A percentile compares a stretch with the other conserved stretches of the same genome.
Conservation (phyloP, 2,329 filamentous ascomycete species). For the Cucurbitaria berberidis region DNA sequence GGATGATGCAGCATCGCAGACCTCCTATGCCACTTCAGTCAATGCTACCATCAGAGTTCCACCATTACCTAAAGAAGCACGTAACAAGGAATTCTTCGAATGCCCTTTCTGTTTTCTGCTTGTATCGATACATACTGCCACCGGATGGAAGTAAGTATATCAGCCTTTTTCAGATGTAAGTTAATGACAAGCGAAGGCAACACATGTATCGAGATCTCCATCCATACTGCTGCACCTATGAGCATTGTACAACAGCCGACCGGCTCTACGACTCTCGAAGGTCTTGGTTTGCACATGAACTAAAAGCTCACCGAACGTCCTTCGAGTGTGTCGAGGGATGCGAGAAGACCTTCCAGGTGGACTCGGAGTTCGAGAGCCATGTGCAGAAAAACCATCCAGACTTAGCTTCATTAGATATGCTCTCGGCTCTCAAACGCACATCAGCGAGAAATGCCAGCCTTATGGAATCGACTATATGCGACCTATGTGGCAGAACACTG, state of each 20-base stretch:
- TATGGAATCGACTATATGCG: conserved; percentile 7
- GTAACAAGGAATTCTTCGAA: conserved; percentile 34
- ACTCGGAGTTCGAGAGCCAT: conserved; percentile 14
- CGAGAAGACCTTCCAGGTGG: conserved; percentile 2
- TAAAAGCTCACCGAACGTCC: conserved; percentile 21
- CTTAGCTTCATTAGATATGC: neutral
- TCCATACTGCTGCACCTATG: conserved; percentile 32
- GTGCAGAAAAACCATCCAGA: conserved; percentile 10
- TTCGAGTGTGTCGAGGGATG: conserved; percentile 32
- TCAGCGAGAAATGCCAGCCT: neutral
- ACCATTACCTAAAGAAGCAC: conserved; percentile 25
- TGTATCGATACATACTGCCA: conserved; percentile 19
- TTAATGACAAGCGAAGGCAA: conserved; percentile 11
- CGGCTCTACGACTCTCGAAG: conserved; percentile 28
- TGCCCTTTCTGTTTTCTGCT: conserved; percentile 42
- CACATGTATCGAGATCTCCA: conserved; percentile 35
- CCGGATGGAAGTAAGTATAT: conserved; percentile 28
- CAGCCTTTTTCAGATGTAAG: neutral
- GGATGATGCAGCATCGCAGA: conserved; percentile 31
- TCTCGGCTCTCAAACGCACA: conserved; percentile 5
- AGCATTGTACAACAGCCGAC: conserved; percentile 25
- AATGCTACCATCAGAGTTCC: conserved; percentile 30
- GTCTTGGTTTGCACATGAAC: conserved; percentile 32
- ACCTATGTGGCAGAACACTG: conserved; percentile 18
- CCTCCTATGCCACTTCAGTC: conserved; percentile 34